These are phyloP conservation scores for Penicillium hesseltinei DNA, from an alignment of 2,329 filamentous ascomycete species.

Conservation along the genomic window DNA sequence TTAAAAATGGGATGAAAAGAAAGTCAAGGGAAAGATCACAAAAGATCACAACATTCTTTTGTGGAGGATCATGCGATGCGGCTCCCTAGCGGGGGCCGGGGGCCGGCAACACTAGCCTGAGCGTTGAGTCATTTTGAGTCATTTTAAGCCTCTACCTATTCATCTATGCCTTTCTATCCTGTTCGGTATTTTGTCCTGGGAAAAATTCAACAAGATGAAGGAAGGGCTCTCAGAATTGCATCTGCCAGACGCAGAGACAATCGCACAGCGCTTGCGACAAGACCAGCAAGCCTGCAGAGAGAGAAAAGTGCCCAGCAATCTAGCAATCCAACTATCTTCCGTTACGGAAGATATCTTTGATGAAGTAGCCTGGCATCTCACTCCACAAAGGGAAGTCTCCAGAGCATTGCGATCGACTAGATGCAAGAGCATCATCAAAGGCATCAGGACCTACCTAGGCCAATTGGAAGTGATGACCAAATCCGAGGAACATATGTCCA, in stretches of 20 bases:
- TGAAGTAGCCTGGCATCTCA: slow-evolving; percentile 14
- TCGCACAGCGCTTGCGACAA: slow-evolving; percentile 18
- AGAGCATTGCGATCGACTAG: slow-evolving; percentile 8
- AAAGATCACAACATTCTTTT: neutral
- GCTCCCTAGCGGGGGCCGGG: neutral
- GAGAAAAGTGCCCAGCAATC: slow-evolving; percentile 19
- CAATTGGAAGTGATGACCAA: slow-evolving; percentile 11
- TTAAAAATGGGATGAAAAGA: neutral
- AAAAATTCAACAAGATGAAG: neutral
- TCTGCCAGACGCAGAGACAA: slow-evolving; percentile 14
- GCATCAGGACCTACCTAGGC: slow-evolving; percentile 18
- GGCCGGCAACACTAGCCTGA: neutral
- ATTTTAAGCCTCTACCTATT: neutral
- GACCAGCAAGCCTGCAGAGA: slow-evolving; percentile 32
- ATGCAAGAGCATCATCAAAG: slow-evolving; percentile 19
- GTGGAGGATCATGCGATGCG: neutral
- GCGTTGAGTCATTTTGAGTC: neutral
- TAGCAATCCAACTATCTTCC: slow-evolving; percentile 19
- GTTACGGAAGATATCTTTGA: slow-evolving; percentile 8
- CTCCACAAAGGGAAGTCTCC: slow-evolving; percentile 11
- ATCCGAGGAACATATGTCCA: neutral
- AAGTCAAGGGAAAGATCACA: neutral
- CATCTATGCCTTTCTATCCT: neutral
- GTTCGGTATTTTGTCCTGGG: neutral
- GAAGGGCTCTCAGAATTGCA: neutral